phyloP scores from a whole-genome alignment of 2,329 filamentous ascomycete species.

The Thielaviopsis punctulata region DNA sequence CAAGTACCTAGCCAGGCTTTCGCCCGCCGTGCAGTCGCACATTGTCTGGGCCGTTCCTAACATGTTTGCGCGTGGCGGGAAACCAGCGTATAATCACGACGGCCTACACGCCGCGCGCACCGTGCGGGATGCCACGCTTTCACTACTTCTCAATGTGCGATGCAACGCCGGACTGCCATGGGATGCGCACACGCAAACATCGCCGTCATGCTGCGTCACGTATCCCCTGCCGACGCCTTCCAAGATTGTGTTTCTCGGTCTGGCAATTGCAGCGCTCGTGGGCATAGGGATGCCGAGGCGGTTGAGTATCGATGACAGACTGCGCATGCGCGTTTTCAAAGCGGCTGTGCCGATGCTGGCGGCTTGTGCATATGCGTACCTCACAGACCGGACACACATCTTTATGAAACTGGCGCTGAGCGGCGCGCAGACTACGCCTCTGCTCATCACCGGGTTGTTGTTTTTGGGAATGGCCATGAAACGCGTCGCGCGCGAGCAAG shows the following conservation, averaged over 20 bases:
- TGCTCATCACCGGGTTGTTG: neutral
- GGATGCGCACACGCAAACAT: neutral
- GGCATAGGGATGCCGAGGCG: neutral
- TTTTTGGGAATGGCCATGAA: neutral
- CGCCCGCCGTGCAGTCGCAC: constrained; percentile 23
- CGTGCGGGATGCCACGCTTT: constrained; percentile 26
- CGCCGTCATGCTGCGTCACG: constrained; percentile 7
- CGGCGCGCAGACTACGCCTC: neutral
- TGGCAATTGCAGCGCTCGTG: neutral
- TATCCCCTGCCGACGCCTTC: constrained; percentile 5
- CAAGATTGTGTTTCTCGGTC: neutral
- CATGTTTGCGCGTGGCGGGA: constrained; percentile 24
- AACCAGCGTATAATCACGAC: constrained; percentile 23
- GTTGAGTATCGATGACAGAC: neutral
- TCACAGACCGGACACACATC: constrained; percentile 8
- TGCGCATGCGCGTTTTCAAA: neutral
- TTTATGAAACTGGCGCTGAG: constrained; percentile 6
- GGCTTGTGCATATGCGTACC: neutral
- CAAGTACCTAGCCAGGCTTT: constrained; percentile 27
- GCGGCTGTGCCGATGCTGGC: neutral
- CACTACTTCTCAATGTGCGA: constrained; percentile 34
- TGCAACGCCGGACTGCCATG: constrained; percentile 26
- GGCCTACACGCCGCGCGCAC: constrained; percentile 28
- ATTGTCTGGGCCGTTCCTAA: constrained; percentile 33
- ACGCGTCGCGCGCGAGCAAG: neutral